These are phyloP conservation scores for Talaromyces ruber DNA, from an alignment of 495 filamentous ascomycete genomes.

Conservation along the genomic window DNA sequence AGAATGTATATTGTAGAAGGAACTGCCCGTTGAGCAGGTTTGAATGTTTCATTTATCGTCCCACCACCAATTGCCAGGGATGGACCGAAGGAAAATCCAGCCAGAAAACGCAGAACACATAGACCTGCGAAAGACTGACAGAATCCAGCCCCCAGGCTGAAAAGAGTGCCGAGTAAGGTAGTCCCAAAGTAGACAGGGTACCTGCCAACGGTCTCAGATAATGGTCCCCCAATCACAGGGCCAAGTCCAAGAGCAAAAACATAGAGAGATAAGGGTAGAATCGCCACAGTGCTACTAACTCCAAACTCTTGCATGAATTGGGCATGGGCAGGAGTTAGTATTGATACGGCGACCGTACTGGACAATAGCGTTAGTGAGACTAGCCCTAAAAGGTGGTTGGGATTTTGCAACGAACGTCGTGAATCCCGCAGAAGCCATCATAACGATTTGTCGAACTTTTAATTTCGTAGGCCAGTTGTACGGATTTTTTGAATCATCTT, in stretches of 20 bases:
- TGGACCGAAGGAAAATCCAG: slow-evolving; percentile 38
- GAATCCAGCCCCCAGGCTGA: slow-evolving; percentile 53
- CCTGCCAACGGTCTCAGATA: slow-evolving; percentile 51
- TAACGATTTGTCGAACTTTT: slow-evolving; percentile 18
- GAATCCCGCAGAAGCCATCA: slow-evolving; percentile 2
- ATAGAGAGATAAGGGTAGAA: slow-evolving; percentile 47
- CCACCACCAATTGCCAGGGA: slow-evolving; percentile 34
- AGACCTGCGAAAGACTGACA: slow-evolving; percentile 49
- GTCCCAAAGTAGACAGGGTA: slow-evolving; percentile 44
- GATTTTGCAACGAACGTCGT: too few relatives aligned
- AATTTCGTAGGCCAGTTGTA: slow-evolving; percentile 26
- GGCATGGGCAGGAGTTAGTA: slow-evolving; percentile 37
- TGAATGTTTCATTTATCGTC: slow-evolving; percentile 37
- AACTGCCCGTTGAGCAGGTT: slow-evolving; percentile 25
- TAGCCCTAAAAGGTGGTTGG: not conserved
- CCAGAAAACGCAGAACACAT: slow-evolving; percentile 52
- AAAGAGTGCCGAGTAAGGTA: slow-evolving; percentile 45
- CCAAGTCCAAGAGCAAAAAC: slow-evolving; percentile 50
- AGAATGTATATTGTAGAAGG: slow-evolving; percentile 26
- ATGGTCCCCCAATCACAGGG: slow-evolving; percentile 47
- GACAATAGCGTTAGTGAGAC: slow-evolving; percentile 6
- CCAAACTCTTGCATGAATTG: slow-evolving; percentile 35
- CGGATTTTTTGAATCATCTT: slow-evolving; percentile 28
- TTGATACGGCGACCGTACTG: slow-evolving; percentile 41
- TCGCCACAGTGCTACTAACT: slow-evolving; percentile 37